Percentiles rank a stretch among this genome's conserved stretches.
Conservation (phyloP, 495 filamentous ascomycete species). For the Neurospora hispaniola region DNA sequence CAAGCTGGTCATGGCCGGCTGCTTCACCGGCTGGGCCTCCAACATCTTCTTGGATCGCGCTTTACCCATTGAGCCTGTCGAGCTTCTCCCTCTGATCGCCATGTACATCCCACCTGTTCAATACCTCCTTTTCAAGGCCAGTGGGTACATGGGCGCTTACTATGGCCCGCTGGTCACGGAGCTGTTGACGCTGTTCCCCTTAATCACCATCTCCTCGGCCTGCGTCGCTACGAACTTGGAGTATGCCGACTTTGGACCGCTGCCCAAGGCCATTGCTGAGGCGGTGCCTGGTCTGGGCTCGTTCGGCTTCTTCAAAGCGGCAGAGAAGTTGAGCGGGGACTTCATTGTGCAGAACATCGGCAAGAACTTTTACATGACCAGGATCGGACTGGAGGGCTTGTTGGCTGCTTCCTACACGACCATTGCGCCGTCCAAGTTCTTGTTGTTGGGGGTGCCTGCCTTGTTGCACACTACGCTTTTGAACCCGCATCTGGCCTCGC, state of each 20-base stretch:
- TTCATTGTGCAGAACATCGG: conserved; percentile 50
- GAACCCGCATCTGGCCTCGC: conserved; percentile 60
- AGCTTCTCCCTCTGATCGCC: conserved; percentile 68
- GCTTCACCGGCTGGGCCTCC: conserved; percentile 51
- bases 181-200: conserved; percentile 55
- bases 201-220: conserved; percentile 57
- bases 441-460: conserved; percentile 55
- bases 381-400: conserved; percentile 59
- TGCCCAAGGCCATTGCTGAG: conserved; percentile 46
- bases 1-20: conserved; percentile 50
- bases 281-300: conserved; percentile 50
- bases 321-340: conserved; percentile 41
- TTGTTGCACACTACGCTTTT: conserved; percentile 56
- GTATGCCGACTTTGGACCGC: conserved; percentile 40
- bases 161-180: conserved; percentile 70
- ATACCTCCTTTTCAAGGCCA: conserved; percentile 53
- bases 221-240: conserved; percentile 55
- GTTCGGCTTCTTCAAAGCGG: conserved; percentile 50
- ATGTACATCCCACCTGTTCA: conserved; percentile 65
- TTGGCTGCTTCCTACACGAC: conserved; percentile 52
- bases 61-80: conserved; percentile 44
- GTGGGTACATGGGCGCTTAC: conserved; percentile 50
- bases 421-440: conserved; percentile 55
- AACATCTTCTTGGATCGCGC: conserved; percentile 39
- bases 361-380: conserved; percentile 49